Base-by-base conservation (phyloP, 2,329 filamentous ascomycete species). In the Fusarium gaditjirri region DNA sequence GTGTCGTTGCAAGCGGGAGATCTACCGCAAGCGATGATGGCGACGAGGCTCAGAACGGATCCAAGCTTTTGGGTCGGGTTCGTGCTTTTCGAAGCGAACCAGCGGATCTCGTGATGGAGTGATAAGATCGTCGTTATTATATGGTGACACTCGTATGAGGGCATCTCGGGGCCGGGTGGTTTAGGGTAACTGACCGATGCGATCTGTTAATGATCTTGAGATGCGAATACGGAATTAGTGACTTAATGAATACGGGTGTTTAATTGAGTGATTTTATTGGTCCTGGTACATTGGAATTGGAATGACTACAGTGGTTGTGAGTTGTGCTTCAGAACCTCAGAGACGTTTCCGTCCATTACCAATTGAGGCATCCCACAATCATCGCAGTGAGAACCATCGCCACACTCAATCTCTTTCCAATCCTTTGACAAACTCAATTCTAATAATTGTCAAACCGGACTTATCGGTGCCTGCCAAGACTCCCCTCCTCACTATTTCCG, bases 61-160 rank as follows among this genome's bases (percentile, higher is more conserved):
- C 41, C 56, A 39, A 27, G 55, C 55, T 44, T 59, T 44, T 47
- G 64, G 65, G 27, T 29, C 50, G 57, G 56, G 42, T 68, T 68
- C 65, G 64, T 68, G 65, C 29, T 68, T 69, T 38, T n/a, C 46
- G 17, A 47, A 64, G 65, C 64, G 64, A 68, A 35, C 56, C 63
- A 56, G 42, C 52, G 14, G 35, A 23, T 65, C 36, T 41, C 21
- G 44, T 65, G 33, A 39, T 38, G 21, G 25, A 23, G 19, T 35
- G 19, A 53, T 44, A 61, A 42, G 31, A 53, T 43, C 33, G 17
- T 53, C 19, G 38, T 36, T 56, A 47, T 47, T 13, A 53, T 43
- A 31, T 31, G 17, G 38, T 46, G 50, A n/a, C 38, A 33, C 29
- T 56, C 17, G 39, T 47, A 56, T 29, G 53, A 56, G 29, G 23